Evolutionary conservation across 768 basidiomycete genomes (phyloP), one percentile per base, ranked within the genome.

Genomic region (Clitopilus hobsonii): DNA sequence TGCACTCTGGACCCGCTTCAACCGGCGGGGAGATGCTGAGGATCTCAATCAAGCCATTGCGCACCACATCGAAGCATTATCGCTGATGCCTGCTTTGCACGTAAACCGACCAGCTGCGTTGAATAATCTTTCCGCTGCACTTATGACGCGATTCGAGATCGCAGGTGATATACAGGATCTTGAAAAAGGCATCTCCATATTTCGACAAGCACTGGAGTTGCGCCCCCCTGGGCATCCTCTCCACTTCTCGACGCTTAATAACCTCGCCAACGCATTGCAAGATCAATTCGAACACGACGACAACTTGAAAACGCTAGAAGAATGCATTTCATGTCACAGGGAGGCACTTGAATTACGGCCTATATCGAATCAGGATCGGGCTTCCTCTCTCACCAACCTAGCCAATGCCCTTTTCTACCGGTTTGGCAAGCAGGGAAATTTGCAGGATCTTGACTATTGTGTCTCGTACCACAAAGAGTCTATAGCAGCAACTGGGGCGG

Each of bases 381-480:
- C 20, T 10, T 27, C 13, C 8, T 52, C 51, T 16, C 58, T 62
- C 11, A 53, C 51, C 11, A 52, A 50, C 38, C 56, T 62, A 18
- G 61, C 58, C 1, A 14, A 11, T 71, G 67, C 49, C 49, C 69
- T 51, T 55, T 30, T 14, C 29, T 14, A 30, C 7, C 6, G 29
- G 14, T 30, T 14, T 30, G 7, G 14, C 7, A 7, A 30, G 7
- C 29, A 30, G 29, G 14, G 14, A 6, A 30, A 30, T 30, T 14
- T 7, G 7, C 29, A 30, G 29, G 29, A 30, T 14, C 29, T 30
- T 6, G 14, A 30, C 29, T 6, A 30, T 7, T 30, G 29, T 14
- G 14, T 30, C 29, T 7, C 14, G 29, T 30, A 30, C 14, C 14
- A 30, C 29, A 30, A 30, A 30, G 29, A 30, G 29, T 30, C 29